Evolutionary conservation across 352 stramenopile species (phyloP), one percentile per base, ranked within the genome.

Genomic region (Phytopythium litorale): DNA sequence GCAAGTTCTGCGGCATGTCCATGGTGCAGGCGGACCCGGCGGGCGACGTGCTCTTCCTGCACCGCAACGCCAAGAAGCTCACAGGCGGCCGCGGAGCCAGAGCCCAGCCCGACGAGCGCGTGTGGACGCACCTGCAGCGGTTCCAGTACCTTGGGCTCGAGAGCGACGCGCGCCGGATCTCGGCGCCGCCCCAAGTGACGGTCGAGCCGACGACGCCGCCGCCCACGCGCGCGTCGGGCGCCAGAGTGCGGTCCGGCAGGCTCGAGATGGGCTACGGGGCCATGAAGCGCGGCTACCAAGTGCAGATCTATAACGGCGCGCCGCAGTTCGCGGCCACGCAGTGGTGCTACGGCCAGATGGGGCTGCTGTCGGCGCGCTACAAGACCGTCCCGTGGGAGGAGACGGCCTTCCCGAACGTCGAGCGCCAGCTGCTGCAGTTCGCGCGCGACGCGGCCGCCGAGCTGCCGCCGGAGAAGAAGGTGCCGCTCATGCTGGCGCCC

Each of bases 1-100:
- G 48, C 51, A 80, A 80, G 32, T 85, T 85, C 43, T 87, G 78
- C 46, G 78, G 78, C 28, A 80, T 84, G 66, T 69, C 73, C 0
- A 87, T 82, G 71, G 64, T 76, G 23, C 71, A 82, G 46, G 67
- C 71, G n/a, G 71, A 81, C 50, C 59, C 65, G 19, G 38, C 68
- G n/a, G 65, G 71, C 21, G 61, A 77, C 13, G 67, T 84, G 16
- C 25, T 82, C 1, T 87, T 87, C 53, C 51, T 87, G 21, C 78
- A 87, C 33, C 73, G 75, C 38, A 87, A 87, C 33, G 63, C 57
- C 13, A 73, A 74, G 61, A 87, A 87, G 51, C 45, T 87, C 35
- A 68, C 60, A 8, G 66, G 67, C 19, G 59, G 67, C 7, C 19
- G 66, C 12, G 37, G 58, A 2, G 28, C 50, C 15, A 60, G 33